Base-by-base conservation (phyloP, 495 filamentous ascomycete species). In the Penicillium taxi region DNA sequence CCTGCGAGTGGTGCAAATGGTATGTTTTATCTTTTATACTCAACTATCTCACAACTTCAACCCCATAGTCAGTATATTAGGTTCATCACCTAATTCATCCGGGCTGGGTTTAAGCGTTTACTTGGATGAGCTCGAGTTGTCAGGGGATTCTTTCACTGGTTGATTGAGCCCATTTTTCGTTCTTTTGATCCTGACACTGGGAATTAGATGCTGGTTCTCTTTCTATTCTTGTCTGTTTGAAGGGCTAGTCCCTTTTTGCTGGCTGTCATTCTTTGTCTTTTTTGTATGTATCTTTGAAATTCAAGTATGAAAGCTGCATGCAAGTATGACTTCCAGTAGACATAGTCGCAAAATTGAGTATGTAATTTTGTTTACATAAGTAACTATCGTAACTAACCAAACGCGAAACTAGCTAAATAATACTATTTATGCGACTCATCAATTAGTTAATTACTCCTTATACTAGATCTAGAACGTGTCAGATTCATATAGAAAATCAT, bases 61-160 rank as follows among this genome's bases (percentile, higher is more conserved):
- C 19, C 33, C 9, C 41, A 33, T 42, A 39, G 43, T 26, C 41
- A 45, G 40, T 41, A 26, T 42, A 47, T 53, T 67, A 70, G 70
- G 70, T 35, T 67, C 67, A 70, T 66, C 63, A 59, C 68, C 70
- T 71, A 70, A 9, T 36, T 52, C 42, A 57, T 64, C 53, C 56
- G 51, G 66, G 61, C 64, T 66, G 65, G 56, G 37, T 51, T 48
- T 44, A 41, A 46, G 47, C 20, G 51, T 60, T 53, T n/a, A 37
- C 56, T 55, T 48, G 55, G 48, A 53, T 53, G 55, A 40, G 63
- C 65, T 60, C 37, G 41, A 38, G 26, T 41, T 26, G 56, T 60
- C 49, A 46, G 52, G 52, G 30, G 37, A n/a, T 41, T 53, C 59
- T 53, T 30, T 45, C 50, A 49, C 53, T 39, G 50, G 41, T 25